These are phyloP conservation scores for Saccharomyces hybrid DNA, from an alignment of 1,139 yeast species.

Conservation along the genomic window DNA sequence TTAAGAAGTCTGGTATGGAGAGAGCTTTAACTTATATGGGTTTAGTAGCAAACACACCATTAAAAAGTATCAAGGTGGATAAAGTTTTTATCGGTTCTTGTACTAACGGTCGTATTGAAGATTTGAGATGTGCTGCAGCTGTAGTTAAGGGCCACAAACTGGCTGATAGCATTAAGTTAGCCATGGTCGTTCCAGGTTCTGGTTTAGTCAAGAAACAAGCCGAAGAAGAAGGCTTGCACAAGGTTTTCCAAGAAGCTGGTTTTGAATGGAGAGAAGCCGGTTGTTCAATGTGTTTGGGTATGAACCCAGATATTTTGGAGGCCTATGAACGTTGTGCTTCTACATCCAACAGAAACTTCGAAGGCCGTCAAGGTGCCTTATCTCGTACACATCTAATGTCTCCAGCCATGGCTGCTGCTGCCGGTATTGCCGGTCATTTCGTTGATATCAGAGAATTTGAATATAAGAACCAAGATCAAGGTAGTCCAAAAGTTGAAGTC, in stretches of 20 bases:
- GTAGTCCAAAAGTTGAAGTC: conserved; percentile 54
- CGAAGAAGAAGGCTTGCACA: conserved; percentile 88
- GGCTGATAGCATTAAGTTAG: conserved; percentile 73
- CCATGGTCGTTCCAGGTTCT: conserved; percentile 93
- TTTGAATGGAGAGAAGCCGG: conserved; percentile 99
- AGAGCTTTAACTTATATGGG: conserved; percentile 93
- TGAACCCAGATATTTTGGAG: conserved; percentile 94
- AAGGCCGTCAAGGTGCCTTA: conserved; percentile 96
- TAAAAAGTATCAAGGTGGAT: conserved; percentile 66
- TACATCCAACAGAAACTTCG: conserved; percentile 95
- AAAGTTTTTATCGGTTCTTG: conserved; percentile 97
- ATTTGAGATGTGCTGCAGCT: conserved; percentile 87
- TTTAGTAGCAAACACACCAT: conserved; percentile 71
- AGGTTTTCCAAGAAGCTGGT: conserved; percentile 84
- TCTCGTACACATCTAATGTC: conserved; percentile 98
- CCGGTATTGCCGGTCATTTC: conserved; percentile 86
- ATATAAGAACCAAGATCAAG: conserved; percentile 42
- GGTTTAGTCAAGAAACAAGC: conserved; percentile 91
- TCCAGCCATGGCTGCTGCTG: conserved; percentile 99
- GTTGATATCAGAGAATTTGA: conserved; percentile 80
- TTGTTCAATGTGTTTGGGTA: conserved; percentile 98
- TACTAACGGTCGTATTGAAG: conserved; percentile 96
- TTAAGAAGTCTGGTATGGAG: conserved; percentile 74
- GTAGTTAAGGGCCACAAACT: conserved; percentile 87
- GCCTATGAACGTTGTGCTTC: conserved; percentile 98